Base-by-base conservation (phyloP, 2,329 filamentous ascomycete genomes). In the Penicillium palitans region DNA sequence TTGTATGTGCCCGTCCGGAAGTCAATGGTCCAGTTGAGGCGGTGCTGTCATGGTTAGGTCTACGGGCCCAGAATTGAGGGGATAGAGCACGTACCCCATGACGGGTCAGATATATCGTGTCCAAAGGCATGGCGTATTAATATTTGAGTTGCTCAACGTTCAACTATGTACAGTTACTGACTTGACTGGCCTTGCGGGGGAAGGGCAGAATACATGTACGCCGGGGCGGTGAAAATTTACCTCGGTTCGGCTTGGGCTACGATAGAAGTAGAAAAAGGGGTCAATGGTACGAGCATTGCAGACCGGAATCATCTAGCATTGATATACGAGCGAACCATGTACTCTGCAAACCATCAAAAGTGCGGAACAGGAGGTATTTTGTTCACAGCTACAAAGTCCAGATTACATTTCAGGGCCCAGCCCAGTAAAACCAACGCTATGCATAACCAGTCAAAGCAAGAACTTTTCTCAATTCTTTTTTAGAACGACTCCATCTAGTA, bases 11-110 rank as follows among this genome's bases (percentile, higher is more conserved):
- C 93, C 39, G 90, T 93, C 61, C 83, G 79, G 46, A 87, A 86
- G 76, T 98, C 88, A 60, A 98, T 90, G 44, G 86, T 85, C 91
- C 93, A 98, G 73, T 90, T 92, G 64, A 90, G 88, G 62, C 95
- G 91, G 76, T 96, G 96, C 93, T 96, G 74, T 47, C 17, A n/a
- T 46, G 41, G 31, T 31, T 51, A 53, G 40, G 42, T 49, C 29
- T 54, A 35, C 13, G 13, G 15, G 15, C 31, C 5, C 19, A 29
- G 2, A 12, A 21, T 9, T 13, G n/a, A 19, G 9, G 17, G 3
- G 3, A 17, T 13, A 27, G 17, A 37, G 33, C 37, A 80, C 87
- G 79, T 83, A 91, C 89, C 67, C 88, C 89, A 73, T 92, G 90
- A 25, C 90, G 86, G 63, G 84, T 85, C 58, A 92, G 79, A 72